These are phyloP conservation scores for Datura wrightii DNA, from an alignment of 257 asterid species.

Conservation along the genomic window DNA sequence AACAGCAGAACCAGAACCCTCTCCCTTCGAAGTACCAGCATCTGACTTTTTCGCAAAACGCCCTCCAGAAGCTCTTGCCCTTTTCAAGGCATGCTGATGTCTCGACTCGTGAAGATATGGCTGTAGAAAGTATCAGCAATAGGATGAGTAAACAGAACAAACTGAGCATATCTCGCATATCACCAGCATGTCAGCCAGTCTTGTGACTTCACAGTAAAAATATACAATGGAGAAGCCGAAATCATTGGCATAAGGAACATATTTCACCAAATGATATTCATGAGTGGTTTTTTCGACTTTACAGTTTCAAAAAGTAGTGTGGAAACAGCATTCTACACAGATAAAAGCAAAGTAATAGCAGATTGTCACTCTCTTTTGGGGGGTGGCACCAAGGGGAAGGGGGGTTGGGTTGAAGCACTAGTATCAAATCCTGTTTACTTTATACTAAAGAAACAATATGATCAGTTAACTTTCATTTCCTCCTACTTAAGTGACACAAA, in stretches of 20 bases:
- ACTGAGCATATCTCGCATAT: not conserved
- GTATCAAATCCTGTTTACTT: not conserved
- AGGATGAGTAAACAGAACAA: slow-evolving; percentile 15
- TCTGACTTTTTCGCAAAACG: slow-evolving; percentile 77
- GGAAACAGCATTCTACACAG: not conserved
- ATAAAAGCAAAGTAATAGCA: not conserved
- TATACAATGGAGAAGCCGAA: not conserved
- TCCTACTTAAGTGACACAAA: not conserved
- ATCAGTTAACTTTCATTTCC: not conserved
- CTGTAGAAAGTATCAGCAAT: slow-evolving; percentile 43
- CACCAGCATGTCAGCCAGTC: not conserved
- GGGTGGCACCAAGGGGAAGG: not conserved
- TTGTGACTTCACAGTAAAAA: not conserved
- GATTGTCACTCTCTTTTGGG: not conserved
- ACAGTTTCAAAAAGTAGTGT: not conserved
- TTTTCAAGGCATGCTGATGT: slow-evolving; percentile 90
- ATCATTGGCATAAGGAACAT: not conserved
- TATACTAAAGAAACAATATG: not conserved
- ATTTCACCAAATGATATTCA: not conserved
- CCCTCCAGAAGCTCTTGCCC: slow-evolving; percentile 84
- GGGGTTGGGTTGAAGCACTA: not conserved
- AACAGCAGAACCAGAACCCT: slow-evolving; percentile 46
- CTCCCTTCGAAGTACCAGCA: slow-evolving; percentile 44
- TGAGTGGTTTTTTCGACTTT: not conserved
- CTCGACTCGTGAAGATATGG: slow-evolving; percentile 93